Conservation (phyloP, 352 stramenopile genomes). For the Albugo laibachii region DNA sequence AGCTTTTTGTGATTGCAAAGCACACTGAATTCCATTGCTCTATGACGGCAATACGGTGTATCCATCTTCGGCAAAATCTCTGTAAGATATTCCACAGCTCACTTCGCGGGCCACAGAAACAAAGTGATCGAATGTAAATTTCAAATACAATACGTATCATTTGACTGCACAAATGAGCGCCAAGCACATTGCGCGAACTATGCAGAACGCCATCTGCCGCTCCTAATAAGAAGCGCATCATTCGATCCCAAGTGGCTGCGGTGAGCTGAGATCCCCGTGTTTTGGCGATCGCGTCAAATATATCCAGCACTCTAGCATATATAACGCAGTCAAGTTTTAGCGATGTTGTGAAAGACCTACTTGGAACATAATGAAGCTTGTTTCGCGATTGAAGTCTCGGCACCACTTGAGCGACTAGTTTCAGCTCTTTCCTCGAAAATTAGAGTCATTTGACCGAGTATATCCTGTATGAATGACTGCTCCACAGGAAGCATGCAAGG, state of each 20-base stretch:
- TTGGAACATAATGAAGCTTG: constrained; percentile 53
- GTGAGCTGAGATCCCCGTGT: constrained; percentile 32
- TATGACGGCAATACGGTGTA: constrained; percentile 67
- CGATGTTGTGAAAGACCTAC: constrained; percentile 10
- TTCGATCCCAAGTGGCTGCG: constrained; percentile 61
- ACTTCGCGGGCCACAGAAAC: constrained; percentile 37
- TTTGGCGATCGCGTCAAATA: constrained; percentile 57
- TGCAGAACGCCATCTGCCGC: constrained; percentile 59
- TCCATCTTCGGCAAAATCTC: constrained; percentile 76
- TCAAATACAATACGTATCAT: constrained; percentile 64
- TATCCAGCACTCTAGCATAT: constrained; percentile 36
- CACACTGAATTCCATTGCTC: constrained; percentile 73
- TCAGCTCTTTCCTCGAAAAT: constrained; percentile 62
- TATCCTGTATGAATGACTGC: constrained; percentile 71
- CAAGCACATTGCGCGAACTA: constrained; percentile 43
- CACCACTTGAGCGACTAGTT: constrained; percentile 6
- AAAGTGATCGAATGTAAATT: constrained; percentile 50
- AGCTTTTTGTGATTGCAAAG: constrained; percentile 41
- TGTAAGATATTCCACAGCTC: constrained; percentile 65
- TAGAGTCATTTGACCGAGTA: constrained; percentile 75
- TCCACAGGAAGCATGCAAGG: constrained; percentile 62
- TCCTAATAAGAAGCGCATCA: constrained; percentile 61
- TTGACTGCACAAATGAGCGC: constrained; percentile 50
- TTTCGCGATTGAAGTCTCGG: constrained; percentile 26
- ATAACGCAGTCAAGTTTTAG: neutral